Conservation (phyloP, 345 rosid species). For the Eucalyptus leucophloia region DNA sequence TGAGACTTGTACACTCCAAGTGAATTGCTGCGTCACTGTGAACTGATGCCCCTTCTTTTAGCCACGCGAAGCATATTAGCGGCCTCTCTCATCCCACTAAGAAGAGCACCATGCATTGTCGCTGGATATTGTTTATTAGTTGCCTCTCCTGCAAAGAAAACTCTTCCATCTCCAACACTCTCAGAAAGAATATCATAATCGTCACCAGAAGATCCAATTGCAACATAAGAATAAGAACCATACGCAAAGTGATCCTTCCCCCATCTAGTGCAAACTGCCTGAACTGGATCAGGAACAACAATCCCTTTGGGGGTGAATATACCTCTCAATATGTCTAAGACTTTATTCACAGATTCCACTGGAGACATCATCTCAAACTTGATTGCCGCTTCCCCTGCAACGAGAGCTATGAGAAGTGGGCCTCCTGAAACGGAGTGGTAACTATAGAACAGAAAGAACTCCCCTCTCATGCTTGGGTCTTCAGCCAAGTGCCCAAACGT, state of each 20-base stretch:
- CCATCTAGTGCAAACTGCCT: constrained; percentile 91
- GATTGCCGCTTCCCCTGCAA: constrained; percentile 86
- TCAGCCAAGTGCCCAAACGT: constrained; percentile 88
- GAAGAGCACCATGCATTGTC: constrained; percentile 95
- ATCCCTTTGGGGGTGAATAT: constrained; percentile 87
- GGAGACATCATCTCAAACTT: constrained; percentile 80
- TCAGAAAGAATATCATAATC: constrained; percentile 91
- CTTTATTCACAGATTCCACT: constrained; percentile 71
- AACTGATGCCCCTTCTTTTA: constrained; percentile 25
- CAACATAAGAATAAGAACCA: constrained; percentile 87
- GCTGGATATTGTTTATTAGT: constrained; percentile 94
- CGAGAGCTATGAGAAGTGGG: constrained; percentile 85
- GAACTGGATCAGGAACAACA: constrained; percentile 91
- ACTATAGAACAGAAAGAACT: constrained; percentile 90
- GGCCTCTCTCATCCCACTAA: constrained; percentile 98
- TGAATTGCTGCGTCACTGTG: not conserved
- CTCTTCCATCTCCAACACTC: constrained; percentile 87
- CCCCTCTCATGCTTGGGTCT: constrained; percentile 69
- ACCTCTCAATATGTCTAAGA: constrained; percentile 60
- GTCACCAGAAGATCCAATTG: constrained; percentile 92
- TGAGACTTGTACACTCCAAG: not conserved
- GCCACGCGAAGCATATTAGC: constrained; percentile 74
- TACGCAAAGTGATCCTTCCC: constrained; percentile 76
- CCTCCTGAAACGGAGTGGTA: constrained; percentile 89
- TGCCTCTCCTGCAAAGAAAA: constrained; percentile 98